Evolutionary conservation across 495 filamentous ascomycete genomes (phyloP), one percentile per base, ranked within the genome.

Genomic region (Daldinia concentrica): DNA sequence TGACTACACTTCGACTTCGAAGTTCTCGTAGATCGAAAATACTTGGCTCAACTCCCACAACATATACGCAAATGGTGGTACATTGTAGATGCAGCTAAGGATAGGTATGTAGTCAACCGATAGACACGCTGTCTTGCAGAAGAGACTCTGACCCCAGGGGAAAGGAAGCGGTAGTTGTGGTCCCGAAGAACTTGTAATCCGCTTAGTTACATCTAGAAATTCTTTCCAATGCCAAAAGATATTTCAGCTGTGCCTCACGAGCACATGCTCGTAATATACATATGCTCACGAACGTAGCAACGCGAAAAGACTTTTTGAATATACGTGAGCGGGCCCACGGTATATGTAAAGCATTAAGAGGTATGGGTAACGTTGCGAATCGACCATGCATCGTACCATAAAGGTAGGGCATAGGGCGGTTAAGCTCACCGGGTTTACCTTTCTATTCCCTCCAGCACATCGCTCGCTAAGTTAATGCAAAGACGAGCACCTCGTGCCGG

Each of bases 401-500:
- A 24, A 12, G 11, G 58, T 54, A 48, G 34, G 27, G 43, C 39
- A 62, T 54, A 48, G 34, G 27, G 43, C 39, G 64, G 50, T 24
- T 60, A 32, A 51, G 24, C 29, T 55, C 34, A 55, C 29, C 39
- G 26, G 41, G 36, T 24, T 24, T 9, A 37, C 22, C 17, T 36
- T 26, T 61, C 19, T 50, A 41, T 66, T 58, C 32, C 62, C 34
- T 58, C 62, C 57, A 62, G 62, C 68, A 66, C 62, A 71, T 65
- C 68, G 62, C 45, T 65, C 24, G 39, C 14, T 45, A 9, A 37
- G 24, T 12, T 56, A 60, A 43, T 29, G 57, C 59, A 45, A 50
- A 32, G 50, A 45, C 8, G 51, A 71, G 17, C 41, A 63, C 56
- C 58, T 66, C 63, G 58, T 67, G 69, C 58, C 56, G 54, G 66